Percentiles rank a stretch among this genome's conserved stretches.
phyloP scores from a whole-genome alignment of 768 basidiomycete genomes.

The Mycena leptocephala region DNA sequence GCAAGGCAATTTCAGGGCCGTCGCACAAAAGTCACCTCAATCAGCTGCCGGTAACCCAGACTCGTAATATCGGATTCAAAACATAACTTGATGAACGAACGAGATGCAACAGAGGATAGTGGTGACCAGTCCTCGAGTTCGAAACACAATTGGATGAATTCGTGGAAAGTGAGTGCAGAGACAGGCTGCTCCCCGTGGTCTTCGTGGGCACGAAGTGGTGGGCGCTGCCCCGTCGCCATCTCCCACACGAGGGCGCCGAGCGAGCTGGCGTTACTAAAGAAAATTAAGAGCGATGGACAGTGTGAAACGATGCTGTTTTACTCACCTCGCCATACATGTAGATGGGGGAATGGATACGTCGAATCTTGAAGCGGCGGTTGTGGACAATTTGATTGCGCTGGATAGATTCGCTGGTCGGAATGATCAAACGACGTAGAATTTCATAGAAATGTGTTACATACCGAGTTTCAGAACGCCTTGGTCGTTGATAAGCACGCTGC shows the following conservation, averaged over 20 bases:
- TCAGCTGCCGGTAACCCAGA: conserved; percentile 54
- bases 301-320: not conserved
- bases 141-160: conserved; percentile 46
- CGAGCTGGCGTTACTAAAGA: conserved; percentile 61
- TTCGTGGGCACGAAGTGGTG: conserved; percentile 48
- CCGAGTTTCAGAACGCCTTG: conserved; percentile 68
- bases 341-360: not conserved
- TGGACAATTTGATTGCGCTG: not conserved
- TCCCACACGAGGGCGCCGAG: conserved; percentile 71
- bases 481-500: conserved; percentile 67
- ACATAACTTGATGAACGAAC: conserved; percentile 63
- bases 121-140: conserved; percentile 38
- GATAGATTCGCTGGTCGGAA: conserved; percentile 20
- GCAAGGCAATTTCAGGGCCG: no score
- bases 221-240: conserved; percentile 63
- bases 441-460: conserved; percentile 46
- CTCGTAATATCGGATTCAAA: conserved; percentile 51
- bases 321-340: not conserved
- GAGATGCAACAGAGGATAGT: conserved; percentile 55
- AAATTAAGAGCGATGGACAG: not conserved
- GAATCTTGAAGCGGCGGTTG: no score
- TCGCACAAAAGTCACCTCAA: not conserved
- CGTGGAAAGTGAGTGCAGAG: conserved; percentile 7
- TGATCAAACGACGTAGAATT: not conserved
- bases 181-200: not conserved